Conservation (phyloP, 2,329 filamentous ascomycete species). For the Fusarium pseudoanthophilum region DNA sequence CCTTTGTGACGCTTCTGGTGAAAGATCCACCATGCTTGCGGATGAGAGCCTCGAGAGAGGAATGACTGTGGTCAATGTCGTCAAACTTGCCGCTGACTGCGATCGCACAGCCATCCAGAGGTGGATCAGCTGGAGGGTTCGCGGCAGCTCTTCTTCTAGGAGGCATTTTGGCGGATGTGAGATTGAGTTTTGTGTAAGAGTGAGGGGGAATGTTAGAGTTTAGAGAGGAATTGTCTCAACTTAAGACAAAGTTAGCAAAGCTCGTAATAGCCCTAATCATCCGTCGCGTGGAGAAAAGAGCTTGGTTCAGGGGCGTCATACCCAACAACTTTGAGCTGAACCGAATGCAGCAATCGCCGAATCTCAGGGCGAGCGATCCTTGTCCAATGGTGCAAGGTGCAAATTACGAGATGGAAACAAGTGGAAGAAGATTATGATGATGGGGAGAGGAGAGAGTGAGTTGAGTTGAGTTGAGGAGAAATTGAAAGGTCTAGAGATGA, state of each 20-base stretch:
- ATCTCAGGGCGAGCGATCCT: conserved; percentile 23
- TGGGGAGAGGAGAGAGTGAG: background rate
- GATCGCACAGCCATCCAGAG: conserved; percentile 62
- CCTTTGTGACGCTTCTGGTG: conserved; percentile 58
- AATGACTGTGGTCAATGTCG: conserved; percentile 62
- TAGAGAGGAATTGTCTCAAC: conserved; percentile 1
- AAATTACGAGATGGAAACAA: background rate
- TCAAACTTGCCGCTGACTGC: conserved; percentile 71
- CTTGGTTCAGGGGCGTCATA: conserved; percentile 38
- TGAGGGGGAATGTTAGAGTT: background rate
- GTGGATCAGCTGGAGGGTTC: conserved; percentile 39
- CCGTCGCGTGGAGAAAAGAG: background rate
- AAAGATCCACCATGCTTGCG: conserved; percentile 61
- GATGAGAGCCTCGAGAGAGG: conserved; percentile 58
- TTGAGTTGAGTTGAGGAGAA: background rate
- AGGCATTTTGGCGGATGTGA: conserved; percentile 28
- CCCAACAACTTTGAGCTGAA: conserved; percentile 22
- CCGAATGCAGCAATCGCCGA: conserved; percentile 44
- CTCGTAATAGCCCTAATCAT: background rate
- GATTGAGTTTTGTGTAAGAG: background rate
- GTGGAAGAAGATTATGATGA: conserved; percentile 5
- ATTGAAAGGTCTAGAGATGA: conserved; percentile 4
- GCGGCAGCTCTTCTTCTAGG: conserved; percentile 38
- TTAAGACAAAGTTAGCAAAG: conserved; percentile 29
- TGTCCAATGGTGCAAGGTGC: conserved; percentile 16